Base-by-base conservation (phyloP, 441 rosid genomes). In the Omphalea diandra region DNA sequence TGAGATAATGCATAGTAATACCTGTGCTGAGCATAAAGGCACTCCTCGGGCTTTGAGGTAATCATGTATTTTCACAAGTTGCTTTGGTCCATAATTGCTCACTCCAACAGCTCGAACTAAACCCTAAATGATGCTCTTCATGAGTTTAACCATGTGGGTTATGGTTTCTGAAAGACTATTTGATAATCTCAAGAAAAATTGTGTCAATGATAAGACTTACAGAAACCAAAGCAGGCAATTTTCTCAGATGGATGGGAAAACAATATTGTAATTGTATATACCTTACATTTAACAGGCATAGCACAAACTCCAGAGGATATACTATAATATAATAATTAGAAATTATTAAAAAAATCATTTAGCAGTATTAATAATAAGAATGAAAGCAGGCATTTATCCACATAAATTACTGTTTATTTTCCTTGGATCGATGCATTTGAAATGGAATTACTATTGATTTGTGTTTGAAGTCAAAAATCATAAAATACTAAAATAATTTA, bases 1-100 rank as follows among this genome's bases (percentile, higher is more conserved):
- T 20, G 46, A 4, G 38, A 65, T 8, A 31, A 29, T 27, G 26
- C 49, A 65, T 22, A 67, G 35, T 6, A 63, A 26, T 76, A 89
- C 91, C 89, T 94, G 98, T 54, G 97, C 97, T 15, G 97, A 88
- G 65, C 88, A 77, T 53, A 94, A 84, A 17, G 98, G 95, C 65
- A 94, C 88, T 22, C 98, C 97, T 73, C 95, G 65, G 36, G 80
- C 83, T 79, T 81, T 85, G 41, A 94, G 95, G 82, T 94, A 88
- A 71, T 86, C 89, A 67, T 91, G 87, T 44, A 94, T 80, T 83
- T 86, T 94, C 10, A 87, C 66, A 15, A 90, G 92, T 81, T 91
- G 97, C 73, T 84, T 83, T 35, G 98, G 97, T 71, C 97, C 97
- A 33, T 87, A 91, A 76, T 94, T 94, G 88, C 97, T 94, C 49